Base-by-base conservation (phyloP, 2,329 filamentous ascomycete genomes). In the Dactylonectria macrodidyma region DNA sequence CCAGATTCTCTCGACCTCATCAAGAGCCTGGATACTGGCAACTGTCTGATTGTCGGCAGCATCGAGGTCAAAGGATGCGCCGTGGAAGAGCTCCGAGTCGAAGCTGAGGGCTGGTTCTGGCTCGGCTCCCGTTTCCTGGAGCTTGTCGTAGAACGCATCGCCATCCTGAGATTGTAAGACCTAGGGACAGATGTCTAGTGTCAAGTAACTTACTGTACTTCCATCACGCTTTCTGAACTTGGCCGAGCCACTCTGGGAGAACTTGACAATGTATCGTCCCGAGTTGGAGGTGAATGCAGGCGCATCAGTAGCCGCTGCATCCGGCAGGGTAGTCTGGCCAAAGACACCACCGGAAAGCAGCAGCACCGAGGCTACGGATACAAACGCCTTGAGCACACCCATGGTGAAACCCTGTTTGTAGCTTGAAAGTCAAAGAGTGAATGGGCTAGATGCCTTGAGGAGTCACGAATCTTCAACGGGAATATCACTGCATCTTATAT, bases 1-100 rank as follows among this genome's bases (percentile, higher is more conserved):
- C 64, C 64, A 66, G 41, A 66, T 38, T 14, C 50, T 62, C 22
- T 51, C 59, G 30, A 66, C 64, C 19, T 66, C 64, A 19, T 59
- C 58, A 16, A 66, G 58, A 24, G 50, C 44, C 41, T 62, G 46
- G 19, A 66, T 66, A 8, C 48, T 48, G 24, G 58, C 58, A 47
- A 66, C 30, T 3, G 46, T 41, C 11, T 66, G 44, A n/a, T 66
- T 59, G 51, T 24, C 56, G 2, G 58, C 64, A 38, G 62, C 61
- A 38, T 26, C 44, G 44, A 66, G 16, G 4, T 62, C 59, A 36
- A 66, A 66, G 7, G 64, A 66, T 8, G 52, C 59, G 11, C 64
- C 64, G 6, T 52, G 64, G 36, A 66, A 66, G 50, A 66, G 14
- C 16, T 52, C 55, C 12, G 64, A 66, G 12, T 61, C 33, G n/a